Evolutionary conservation across 2,329 filamentous ascomycete genomes (phyloP), one percentile per base, ranked within the genome.

Genomic region (Cercospora berteroae): DNA sequence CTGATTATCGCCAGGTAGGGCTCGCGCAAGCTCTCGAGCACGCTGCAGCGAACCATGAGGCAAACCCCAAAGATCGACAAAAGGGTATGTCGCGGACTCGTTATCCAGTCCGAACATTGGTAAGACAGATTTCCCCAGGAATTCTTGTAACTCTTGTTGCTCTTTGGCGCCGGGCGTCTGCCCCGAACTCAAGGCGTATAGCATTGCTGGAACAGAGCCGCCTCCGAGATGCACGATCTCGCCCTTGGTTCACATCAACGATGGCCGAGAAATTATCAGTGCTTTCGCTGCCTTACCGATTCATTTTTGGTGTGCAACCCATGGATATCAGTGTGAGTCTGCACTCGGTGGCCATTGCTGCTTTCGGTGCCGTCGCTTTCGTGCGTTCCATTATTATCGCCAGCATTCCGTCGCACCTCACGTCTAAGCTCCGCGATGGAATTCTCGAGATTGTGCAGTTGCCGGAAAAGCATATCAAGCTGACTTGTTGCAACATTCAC

Each of bases 71-170:
- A 89, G 78, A 73, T 89, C 87, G 29, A 89, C 86, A 72, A 89
- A 89, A 6, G 87, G 87, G 73, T 89, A 89, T 8, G 87, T 89
- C 4, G 86, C 86, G 42, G 84, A 86, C 72, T 89, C 87, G 71
- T 89, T 89, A 73, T 89, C 87, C 36, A 89, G 80, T 2, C 87
- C 87, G 65, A 89, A 82, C 64, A 89, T 85, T 0, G 87, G 87
- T 23, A 89, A 77, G 70, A 89, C 87, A 57, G 85, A 87, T 71
- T 86, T 87, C 70, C 87, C 86, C 55, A 88, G 77, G 12, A 88
- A 77, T 59, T 87, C 84, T 69, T 87, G 83, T 12, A 87, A 81
- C 39, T 85, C 83, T 25, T 84, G 83, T 71, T 85, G 80, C 52
- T 83, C 80, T 12, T 69, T 68, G 4, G 67, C 70, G 39, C 69